These are phyloP conservation scores for Rasamsonia emersonii DNA, from an alignment of 2,329 filamentous ascomycete species.

Conservation along the genomic window DNA sequence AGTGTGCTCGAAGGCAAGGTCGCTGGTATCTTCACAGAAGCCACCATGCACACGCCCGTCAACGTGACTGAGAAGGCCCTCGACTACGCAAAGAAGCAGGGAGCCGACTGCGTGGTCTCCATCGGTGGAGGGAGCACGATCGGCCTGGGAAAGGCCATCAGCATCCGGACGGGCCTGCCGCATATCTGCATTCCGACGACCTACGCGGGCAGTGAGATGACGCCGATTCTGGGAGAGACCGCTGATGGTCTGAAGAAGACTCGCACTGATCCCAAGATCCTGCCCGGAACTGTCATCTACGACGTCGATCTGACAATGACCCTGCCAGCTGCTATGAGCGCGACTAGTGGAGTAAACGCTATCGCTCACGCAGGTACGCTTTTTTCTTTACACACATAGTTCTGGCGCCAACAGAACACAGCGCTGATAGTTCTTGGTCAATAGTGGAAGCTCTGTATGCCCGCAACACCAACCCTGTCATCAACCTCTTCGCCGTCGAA, in stretches of 20 bases:
- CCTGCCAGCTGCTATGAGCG: slow-evolving; percentile 44
- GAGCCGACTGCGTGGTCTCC: slow-evolving; percentile 49
- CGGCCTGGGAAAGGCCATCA: slow-evolving; percentile 53
- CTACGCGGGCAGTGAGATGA: slow-evolving; percentile 57
- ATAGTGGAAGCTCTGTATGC: slow-evolving; percentile 56
- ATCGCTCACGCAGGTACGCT: slow-evolving; percentile 52
- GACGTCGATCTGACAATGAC: slow-evolving; percentile 56
- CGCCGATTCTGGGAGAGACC: slow-evolving; percentile 56
- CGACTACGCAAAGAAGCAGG: slow-evolving; percentile 34
- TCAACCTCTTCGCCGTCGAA: slow-evolving; percentile 50
- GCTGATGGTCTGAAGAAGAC: slow-evolving; percentile 51
- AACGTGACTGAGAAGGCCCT: slow-evolving; percentile 50
- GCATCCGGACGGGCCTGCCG: slow-evolving; percentile 44
- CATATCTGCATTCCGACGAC: slow-evolving; percentile 56
- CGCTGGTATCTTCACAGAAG: slow-evolving; percentile 47
- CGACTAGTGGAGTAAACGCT: slow-evolving; percentile 55
- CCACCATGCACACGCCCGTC: slow-evolving; percentile 56
- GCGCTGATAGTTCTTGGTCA: background rate
- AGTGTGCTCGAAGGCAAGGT: slow-evolving; percentile 37
- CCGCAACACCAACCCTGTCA: slow-evolving; percentile 53
- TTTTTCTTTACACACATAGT: background rate
- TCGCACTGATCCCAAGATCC: slow-evolving; percentile 48
- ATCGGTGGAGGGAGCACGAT: slow-evolving; percentile 57
- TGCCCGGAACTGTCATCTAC: slow-evolving; percentile 55
- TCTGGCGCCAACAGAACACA: background rate